Conservation (phyloP, 2,329 filamentous ascomycete species). For the Escovopsis sp. region DNA sequence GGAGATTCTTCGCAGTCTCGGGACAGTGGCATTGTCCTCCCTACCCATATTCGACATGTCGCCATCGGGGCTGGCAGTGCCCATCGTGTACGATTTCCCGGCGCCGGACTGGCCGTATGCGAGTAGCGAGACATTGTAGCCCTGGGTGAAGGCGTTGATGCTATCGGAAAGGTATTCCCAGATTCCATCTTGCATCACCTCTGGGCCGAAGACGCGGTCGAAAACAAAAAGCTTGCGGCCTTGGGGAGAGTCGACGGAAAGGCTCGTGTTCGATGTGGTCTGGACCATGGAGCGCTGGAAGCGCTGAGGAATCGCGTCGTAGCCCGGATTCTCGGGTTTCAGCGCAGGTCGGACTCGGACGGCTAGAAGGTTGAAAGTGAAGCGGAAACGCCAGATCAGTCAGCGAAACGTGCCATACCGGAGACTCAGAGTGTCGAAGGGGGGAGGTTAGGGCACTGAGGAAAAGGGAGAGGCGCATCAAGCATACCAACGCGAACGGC, state of each 20-base stretch:
- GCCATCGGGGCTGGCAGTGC: conserved; percentile 72
- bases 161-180: conserved; percentile 93
- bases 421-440: no score
- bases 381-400: conserved; percentile 1
- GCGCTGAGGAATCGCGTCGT: conserved; percentile 85
- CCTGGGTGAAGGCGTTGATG: conserved; percentile 78
- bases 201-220: conserved; percentile 80
- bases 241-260: conserved; percentile 81
- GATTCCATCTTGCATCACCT: conserved; percentile 72
- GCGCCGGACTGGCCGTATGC: conserved; percentile 96
- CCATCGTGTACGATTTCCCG: conserved; percentile 98
- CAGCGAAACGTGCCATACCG: background rate
- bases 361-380: conserved; percentile 35
- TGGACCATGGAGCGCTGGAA: conserved; percentile 91
- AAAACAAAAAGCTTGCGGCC: conserved; percentile 94
- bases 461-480: conserved; percentile 16
- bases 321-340: conserved; percentile 73
- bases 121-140: conserved; percentile 95
- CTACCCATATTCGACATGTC: conserved; percentile 62
- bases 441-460: background rate
- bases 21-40: conserved; percentile 15
- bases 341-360: conserved; percentile 86
- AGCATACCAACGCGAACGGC: conserved; percentile 88
- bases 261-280: conserved; percentile 68
- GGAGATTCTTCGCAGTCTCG: no score